Base-by-base conservation (phyloP, 495 filamentous ascomycete species). In the Aspergillus egyptiacus region DNA sequence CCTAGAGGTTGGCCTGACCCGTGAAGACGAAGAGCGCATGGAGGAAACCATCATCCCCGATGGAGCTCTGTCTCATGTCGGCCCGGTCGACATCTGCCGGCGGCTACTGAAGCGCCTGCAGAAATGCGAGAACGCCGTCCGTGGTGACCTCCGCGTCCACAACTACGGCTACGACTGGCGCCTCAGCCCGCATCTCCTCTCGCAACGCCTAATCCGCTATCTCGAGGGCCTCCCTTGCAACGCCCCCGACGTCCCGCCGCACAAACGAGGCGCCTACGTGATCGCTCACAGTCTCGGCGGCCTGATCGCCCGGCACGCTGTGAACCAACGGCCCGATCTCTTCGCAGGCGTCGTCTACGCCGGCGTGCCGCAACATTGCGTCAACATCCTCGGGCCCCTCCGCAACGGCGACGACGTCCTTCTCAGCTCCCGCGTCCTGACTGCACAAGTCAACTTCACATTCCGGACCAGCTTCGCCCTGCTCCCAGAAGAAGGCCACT, bases 81-180 rank as follows among this genome's bases (percentile, higher is more conserved):
- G 93, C 0, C 91, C 91, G 0, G 85, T 98, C 18, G 91, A 98
- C 65, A 89, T 96, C 48, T 86, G 87, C 20, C 80, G 80, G 42
- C 76, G 86, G 15, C 68, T 98, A 2, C 80, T 98, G 55, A 93
- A 89, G 60, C 79, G 83, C 18, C 58, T 96, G 23, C 74, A 78
- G 48, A 81, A 84, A 27, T 86, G 79, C 46, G 80, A 86, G 31
- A 93, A 91, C 51, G 80, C 81, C 2, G 66, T 75, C 31, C 76
- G 73, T 11, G 87, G 87, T 19, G 84, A 77, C 49, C 69, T 96
- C 1, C 75, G 89, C 31, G 80, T 96, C 2, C 85, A 86, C 65
- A 84, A 96, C 53, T 98, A 93, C 57, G 90, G 93, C 24, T 98
- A 95, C 60, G 91, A 98, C 63, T 98, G 91, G 91, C 80, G 93